These are phyloP conservation scores for Picea glauca DNA, from an alignment of 75 land plant genomes.

Conservation along the genomic window DNA sequence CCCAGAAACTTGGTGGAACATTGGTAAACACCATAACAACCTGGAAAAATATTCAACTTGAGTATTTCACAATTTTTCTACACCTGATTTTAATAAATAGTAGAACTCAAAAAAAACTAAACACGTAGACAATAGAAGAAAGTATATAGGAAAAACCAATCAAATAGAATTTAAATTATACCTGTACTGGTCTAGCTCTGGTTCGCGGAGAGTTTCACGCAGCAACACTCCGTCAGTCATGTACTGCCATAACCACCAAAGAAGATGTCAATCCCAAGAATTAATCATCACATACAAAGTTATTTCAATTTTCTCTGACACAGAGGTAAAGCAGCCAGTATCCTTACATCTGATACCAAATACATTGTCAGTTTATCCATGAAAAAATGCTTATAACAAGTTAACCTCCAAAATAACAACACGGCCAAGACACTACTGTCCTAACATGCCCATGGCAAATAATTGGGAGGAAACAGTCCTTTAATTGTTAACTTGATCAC, in stretches of 20 bases:
- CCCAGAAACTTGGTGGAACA: no score
- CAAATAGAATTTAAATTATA: slow-evolving; percentile 15
- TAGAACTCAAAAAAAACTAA: no score
- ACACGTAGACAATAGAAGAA: no score
- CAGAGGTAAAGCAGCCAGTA: background rate
- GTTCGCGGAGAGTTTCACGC: slow-evolving; percentile 91
- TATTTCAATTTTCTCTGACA: background rate
- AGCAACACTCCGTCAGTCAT: slow-evolving; percentile 99
- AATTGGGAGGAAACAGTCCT: no score
- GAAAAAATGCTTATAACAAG: background rate
- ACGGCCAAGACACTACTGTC: background rate
- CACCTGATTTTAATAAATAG: no score
- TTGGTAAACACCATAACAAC: no score
- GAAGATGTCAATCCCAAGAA: background rate
- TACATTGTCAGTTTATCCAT: background rate
- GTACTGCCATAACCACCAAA: slow-evolving; percentile 52
- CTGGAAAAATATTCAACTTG: no score
- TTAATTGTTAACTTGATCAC: no score
- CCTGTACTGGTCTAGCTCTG: slow-evolving; percentile 98
- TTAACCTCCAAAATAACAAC: background rate
- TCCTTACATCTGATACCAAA: background rate
- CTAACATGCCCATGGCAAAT: no score
- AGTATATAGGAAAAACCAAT: no score
- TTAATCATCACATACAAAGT: background rate
- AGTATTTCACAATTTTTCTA: no score